Base-by-base conservation (phyloP, 164 flowering plant species). In the Echeveria elegans region DNA sequence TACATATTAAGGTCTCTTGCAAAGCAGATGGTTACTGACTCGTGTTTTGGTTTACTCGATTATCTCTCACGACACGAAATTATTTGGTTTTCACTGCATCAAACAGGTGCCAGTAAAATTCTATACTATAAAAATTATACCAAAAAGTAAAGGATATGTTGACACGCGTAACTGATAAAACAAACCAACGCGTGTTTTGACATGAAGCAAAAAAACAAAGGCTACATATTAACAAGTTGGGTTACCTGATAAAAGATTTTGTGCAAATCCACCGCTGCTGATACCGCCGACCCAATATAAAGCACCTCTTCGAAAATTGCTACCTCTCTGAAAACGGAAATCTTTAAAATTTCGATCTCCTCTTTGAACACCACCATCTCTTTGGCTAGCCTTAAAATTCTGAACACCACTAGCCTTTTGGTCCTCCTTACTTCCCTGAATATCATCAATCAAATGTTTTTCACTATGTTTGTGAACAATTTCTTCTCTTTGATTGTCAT, bases 41-140 rank as follows among this genome's bases (percentile, higher is more conserved):
- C 29, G 71, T 18, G 71, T 72, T 86, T 63, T 78, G 90, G 71
- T 78, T 86, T 30, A 81, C 81, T 80, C 96, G 83, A 73, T 94
- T 94, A 79, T 94, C 99, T 69, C 88, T 81, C 70, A 94, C 97
- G 74, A 94, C 77, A 69, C 99, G 95, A 62, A 94, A 91, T 78
- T 89, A 88, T 72, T 78, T 74, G 76, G 75, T 82, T 23, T 72
- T 71, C 59, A 86, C 94, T 85, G 88, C 80, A 88, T 68, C 75
- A 52, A 65, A 63, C 59, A 47, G 32, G 40, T 16, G 53, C 19
- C n/a, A 30, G 52, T 69, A 47, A 77, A 68, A 28, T 23, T 26
- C 9, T 10, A 31, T 18, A 64, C 43, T 21, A 64, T 61, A 2
- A 40, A 1, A 18, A 5, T 11, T 34, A 60, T 6, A 9, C 18